Evolutionary conservation across 345 rosid genomes (phyloP), one percentile per base, ranked within the genome.

Genomic region (Eucalyptus curtisii): DNA sequence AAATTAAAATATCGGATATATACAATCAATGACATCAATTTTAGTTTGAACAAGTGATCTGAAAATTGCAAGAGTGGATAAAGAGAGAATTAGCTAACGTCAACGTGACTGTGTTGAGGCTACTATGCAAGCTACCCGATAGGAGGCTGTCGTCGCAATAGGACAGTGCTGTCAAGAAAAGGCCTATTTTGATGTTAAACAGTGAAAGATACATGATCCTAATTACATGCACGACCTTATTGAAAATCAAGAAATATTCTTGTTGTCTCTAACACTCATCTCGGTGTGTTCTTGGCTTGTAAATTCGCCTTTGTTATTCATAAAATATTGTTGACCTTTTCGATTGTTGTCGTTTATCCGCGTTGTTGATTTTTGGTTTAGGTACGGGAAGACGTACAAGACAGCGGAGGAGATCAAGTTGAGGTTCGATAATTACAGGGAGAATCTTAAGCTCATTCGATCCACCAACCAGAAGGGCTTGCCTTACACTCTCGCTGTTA

Each of bases 371-470:
- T 15, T 25, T 14, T 86, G n/a, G 52, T 71, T 55, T 87, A 97
- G 99, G 91, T 87, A 96, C 86, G 98, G 93, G 87, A 98, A 95
- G 93, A 93, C 16, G 66, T 98, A 97, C 89, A 90, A 94, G 93
- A 94, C 89, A 48, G 92, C 86, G 86, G 95, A 93, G 90, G 99
- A 98, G 93, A 94, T 95, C 82, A 95, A 93, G 92, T 93, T 92
- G 22, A 90, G 99, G 85, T 98, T 97, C 88, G 85, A 92, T 87
- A 92, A 95, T 89, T 98, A 95, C 93, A 85, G 93, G 7, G 96
- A 93, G 87, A 98, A 91, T 91, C 87, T 95, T 88, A 94, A 95
- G 92, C 94, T 98, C 81, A 95, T 98, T 90, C 92, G 92, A 95
- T 96, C 98, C 88, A 94, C 96, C 8, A 95, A 98, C 88, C 89